Base-by-base conservation (phyloP, 1,284 basidiomycete genomes). In the Caloboletus firmus region DNA sequence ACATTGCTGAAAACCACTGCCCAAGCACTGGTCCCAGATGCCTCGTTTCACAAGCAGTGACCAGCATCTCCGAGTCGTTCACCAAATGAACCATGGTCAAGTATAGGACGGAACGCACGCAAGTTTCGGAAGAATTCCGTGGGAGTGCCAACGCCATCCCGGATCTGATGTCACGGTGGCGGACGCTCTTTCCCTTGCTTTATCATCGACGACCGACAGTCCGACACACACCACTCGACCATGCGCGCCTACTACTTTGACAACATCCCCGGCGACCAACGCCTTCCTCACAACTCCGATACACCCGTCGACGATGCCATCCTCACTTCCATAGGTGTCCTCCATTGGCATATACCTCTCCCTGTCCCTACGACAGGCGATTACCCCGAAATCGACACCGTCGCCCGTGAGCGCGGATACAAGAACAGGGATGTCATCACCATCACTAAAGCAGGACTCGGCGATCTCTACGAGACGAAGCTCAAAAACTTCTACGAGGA, bases 171-270 rank as follows among this genome's bases (percentile, higher is more conserved):
- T n/a, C n/a, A n/a, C n/a, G n/a, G n/a, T n/a, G n/a, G n/a, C n/a
- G n/a, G n/a, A n/a, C n/a, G n/a, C 24, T 24, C 24, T 24, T 24
- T 24, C 24, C 24, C 24, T 24, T 24, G 24, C 24, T 24, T 5
- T 24, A 24, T 24, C 18, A 24, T 24, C 18, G 5, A 37, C 18
- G 11, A 37, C 34, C 24, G 24, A 24, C n/a, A n/a, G n/a, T n/a
- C n/a, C 26, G 26, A 28, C 26, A 28, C 26, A 28, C 26, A 28
- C 24, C 4, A 13, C 12, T 37, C 44, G 4, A 18, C 17, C 45
- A 92, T 93, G 91, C 83, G 82, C 55, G 87, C 89, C 17, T 93
- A 92, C 78, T 86, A 89, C 74, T 92, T 79, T 69, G 90, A 93
- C 74, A 80, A 91, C 67, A 46, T 84, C 36, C 79, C 83, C 41